phyloP scores from a whole-genome alignment of 176 grass and related monocot genomes.

The Secale cereale region DNA sequence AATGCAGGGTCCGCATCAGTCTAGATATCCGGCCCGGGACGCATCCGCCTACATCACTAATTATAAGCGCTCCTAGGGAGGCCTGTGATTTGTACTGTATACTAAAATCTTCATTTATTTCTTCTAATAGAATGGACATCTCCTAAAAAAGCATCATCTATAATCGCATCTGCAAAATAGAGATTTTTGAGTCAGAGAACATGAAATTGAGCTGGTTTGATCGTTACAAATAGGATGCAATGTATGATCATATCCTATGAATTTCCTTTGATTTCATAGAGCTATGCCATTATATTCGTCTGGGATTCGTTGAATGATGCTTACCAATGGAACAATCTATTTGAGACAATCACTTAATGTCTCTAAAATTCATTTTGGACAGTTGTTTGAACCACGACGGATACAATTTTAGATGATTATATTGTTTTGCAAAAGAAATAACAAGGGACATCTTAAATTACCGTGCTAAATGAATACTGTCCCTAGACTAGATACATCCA shows the following conservation, averaged over 20 bases:
- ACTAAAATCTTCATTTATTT: too few relatives aligned
- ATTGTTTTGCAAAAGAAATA: background rate
- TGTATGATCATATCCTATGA: background rate
- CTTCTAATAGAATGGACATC: too few relatives aligned
- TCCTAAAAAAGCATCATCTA: too few relatives aligned
- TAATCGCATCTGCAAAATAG: too few relatives aligned
- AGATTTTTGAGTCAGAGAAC: background rate
- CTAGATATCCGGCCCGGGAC: too few relatives aligned
- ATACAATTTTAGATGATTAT: background rate
- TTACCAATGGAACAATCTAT: background rate
- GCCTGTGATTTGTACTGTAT: too few relatives aligned
- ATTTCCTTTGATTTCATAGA: background rate
- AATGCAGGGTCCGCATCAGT: too few relatives aligned
- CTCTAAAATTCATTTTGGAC: background rate
- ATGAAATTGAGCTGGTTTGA: background rate
- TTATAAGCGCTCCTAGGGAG: too few relatives aligned
- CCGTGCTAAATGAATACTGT: too few relatives aligned
- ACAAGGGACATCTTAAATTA: too few relatives aligned
- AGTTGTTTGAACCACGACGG: background rate
- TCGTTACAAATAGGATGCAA: background rate
- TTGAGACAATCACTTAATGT: background rate
- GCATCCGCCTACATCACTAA: too few relatives aligned
- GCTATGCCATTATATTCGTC: background rate
- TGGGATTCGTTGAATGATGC: background rate
- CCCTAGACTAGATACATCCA: too few relatives aligned